Evolutionary conservation across 108 stramenopile genomes (phyloP), one percentile per base, ranked within the genome.

Genomic region (Halocafeteria seosinensis): DNA sequence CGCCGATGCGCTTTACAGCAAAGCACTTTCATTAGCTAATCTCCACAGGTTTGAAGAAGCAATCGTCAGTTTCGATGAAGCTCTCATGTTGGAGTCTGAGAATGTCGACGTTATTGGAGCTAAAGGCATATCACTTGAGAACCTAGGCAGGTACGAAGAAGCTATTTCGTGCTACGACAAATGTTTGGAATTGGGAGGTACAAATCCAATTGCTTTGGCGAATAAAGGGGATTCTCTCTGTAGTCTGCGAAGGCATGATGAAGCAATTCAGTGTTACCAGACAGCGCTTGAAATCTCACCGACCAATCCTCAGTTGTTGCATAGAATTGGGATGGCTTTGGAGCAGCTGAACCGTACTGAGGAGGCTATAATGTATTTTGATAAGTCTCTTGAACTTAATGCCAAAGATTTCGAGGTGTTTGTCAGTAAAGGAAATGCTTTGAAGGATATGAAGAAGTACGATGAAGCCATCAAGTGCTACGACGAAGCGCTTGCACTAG

Each of bases 71-170:
- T 81, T 79, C 68, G 70, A 77, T 21, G 76, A 79, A 34, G 78
- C 78, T 6, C 77, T 83, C 50, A 57, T 64, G 30, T 62, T 81
- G 32, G 80, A 83, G 27, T 81, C 82, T 17, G 34, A 21, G 1
- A 81, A 81, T 30, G 78, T 81, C 6, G 82, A 81, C 50, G 80
- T 76, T 21, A 80, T 75, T 63, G 64, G 81, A 63, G 80, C 81
- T 50, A 64, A 80, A 1, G 82, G 79, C 8, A 65, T 70, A 36
- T 68, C 78, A 5, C 73, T 81, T 38, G 73, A 79, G 80, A 76
- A 79, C 67, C 67, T 77, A 8, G 80, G 80, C 29, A 74, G 50
- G 26, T 52, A 55, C 24, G 29, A 42, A 47, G 75, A 81, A 35
- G 80, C 80, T 17, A 80, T 79, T 42, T 62, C 73, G 51, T 76